phyloP scores from a whole-genome alignment of 495 filamentous ascomycete genomes.

The Aspergillus leporis region DNA sequence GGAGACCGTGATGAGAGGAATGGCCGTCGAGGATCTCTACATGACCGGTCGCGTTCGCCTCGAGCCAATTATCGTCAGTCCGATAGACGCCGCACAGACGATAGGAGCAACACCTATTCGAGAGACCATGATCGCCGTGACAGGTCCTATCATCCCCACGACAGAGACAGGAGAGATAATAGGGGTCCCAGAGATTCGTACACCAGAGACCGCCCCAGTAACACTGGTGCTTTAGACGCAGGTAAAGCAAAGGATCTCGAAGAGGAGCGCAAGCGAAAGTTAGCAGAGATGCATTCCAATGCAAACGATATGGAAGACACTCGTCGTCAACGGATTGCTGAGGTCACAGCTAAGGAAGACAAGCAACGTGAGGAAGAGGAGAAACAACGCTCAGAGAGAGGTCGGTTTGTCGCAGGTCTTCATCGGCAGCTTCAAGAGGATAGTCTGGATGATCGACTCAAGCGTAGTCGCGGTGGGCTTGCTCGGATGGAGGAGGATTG shows the following conservation, averaged over 20 bases:
- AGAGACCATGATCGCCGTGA: slow-evolving; percentile 19
- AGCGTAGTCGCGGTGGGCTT: slow-evolving; percentile 41
- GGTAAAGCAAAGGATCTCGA: slow-evolving; percentile 28
- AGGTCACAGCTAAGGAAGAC: slow-evolving; percentile 65
- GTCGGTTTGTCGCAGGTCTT: slow-evolving; percentile 42
- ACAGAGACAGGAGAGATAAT: slow-evolving; percentile 20
- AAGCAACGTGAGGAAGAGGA: slow-evolving; percentile 63
- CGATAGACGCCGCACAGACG: slow-evolving; percentile 17
- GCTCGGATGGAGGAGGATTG: slow-evolving; percentile 39
- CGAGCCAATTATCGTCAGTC: slow-evolving; percentile 16
- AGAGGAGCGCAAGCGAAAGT: slow-evolving; percentile 54
- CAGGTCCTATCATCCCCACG: slow-evolving; percentile 12
- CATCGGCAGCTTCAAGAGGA: slow-evolving; percentile 43
- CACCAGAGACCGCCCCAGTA: slow-evolving; percentile 21
- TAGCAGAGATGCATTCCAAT: slow-evolving; percentile 86
- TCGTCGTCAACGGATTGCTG: slow-evolving; percentile 68
- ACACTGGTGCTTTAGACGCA: slow-evolving; percentile 6
- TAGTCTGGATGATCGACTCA: slow-evolving; percentile 45
- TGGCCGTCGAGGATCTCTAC: slow-evolving; percentile 21
- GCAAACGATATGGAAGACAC: slow-evolving; percentile 76
- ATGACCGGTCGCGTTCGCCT: slow-evolving; percentile 27
- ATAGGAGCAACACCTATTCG: slow-evolving; percentile 12
- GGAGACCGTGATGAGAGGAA: slow-evolving; percentile 32
- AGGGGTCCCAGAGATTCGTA: slow-evolving; percentile 23
- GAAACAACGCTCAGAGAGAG: slow-evolving; percentile 41